Evolutionary conservation across 148 eudicot genomes (phyloP), one percentile per base, ranked within the genome.

Genomic region (Rhododendron williamsianum): DNA sequence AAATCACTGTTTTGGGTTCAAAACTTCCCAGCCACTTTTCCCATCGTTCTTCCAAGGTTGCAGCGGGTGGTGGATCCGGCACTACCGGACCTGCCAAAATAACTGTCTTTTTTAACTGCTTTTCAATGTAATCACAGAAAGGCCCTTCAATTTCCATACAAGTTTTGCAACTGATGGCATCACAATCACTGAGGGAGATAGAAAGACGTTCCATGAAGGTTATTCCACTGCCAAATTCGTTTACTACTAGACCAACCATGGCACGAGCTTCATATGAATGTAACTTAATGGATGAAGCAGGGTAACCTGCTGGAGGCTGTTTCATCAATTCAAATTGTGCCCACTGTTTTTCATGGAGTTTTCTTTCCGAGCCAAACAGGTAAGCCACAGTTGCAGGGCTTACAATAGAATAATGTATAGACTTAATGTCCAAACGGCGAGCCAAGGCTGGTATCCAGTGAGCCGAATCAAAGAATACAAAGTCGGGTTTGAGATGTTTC

Each of bases 361-460:
- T 88, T 83, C 91, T 81, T 77, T 11, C 87, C 18, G 63, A 77
- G 72, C 56, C 27, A 46, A 33, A 27, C 56, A 27, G 74, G 83
- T 85, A 91, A 43, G 88, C 93, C 1, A 88, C 60, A 21, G 88
- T 48, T 33, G 91, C 89, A 6, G 89, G 73, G 60, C 87, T 87
- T 0, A 87, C 81, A 4, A 89, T 81, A 65, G 81, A 41, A 43
- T 89, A 92, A 35, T 85, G 81, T 1, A 92, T 41, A 1, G 90
- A 85, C 84, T 90, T 92, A 12, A 90, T 84, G 19, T 58, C 84
- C 49, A 88, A 78, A 46, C 74, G 81, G 38, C 86, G 86, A 1
- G 92, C 91, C 38, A 93, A 36, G 12, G 80, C 71, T 2, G 95
- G 95, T 9, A 93, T 4, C 95, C 93, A 91, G 74, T 90, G 87